These are phyloP conservation scores for Melaleuca quinquenervia DNA, from an alignment of 345 rosid species.

Conservation along the genomic window DNA sequence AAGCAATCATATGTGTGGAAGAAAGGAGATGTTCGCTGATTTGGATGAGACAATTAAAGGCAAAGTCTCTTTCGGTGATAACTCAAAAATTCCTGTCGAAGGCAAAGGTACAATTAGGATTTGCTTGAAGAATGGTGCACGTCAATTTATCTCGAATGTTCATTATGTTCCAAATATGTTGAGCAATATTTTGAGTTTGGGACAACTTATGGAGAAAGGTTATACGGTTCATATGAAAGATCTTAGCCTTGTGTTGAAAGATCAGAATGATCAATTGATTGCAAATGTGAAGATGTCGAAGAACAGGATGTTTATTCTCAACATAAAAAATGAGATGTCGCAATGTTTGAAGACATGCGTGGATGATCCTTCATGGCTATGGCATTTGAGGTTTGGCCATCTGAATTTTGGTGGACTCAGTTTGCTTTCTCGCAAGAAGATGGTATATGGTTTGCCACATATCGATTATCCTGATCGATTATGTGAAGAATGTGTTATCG, in stretches of 20 bases:
- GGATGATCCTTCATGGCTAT: not conserved
- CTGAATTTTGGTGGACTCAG: not conserved
- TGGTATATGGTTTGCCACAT: not conserved
- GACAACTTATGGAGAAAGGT: not conserved
- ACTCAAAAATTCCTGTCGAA: not conserved
- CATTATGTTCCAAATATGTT: not conserved
- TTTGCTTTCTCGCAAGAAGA: not conserved
- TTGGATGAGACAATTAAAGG: not conserved
- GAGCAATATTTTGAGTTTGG: not conserved
- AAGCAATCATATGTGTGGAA: constrained; percentile 1
- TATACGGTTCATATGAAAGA: not conserved
- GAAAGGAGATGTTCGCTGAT: not conserved
- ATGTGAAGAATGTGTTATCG: not conserved
- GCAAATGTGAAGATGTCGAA: not conserved
- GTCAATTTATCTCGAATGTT: not conserved
- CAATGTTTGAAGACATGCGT: not conserved
- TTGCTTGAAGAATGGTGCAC: not conserved
- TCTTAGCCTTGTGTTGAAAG: not conserved
- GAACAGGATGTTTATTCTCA: not conserved
- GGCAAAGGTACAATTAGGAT: not conserved
- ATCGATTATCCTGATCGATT: not conserved
- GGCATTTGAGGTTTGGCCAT: not conserved
- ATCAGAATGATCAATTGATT: not conserved
- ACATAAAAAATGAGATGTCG: not conserved
- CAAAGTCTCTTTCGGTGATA: not conserved